These are phyloP conservation scores for Aspergillus sp. DNA, from an alignment of 2,329 filamentous ascomycete species.

Conservation along the genomic window DNA sequence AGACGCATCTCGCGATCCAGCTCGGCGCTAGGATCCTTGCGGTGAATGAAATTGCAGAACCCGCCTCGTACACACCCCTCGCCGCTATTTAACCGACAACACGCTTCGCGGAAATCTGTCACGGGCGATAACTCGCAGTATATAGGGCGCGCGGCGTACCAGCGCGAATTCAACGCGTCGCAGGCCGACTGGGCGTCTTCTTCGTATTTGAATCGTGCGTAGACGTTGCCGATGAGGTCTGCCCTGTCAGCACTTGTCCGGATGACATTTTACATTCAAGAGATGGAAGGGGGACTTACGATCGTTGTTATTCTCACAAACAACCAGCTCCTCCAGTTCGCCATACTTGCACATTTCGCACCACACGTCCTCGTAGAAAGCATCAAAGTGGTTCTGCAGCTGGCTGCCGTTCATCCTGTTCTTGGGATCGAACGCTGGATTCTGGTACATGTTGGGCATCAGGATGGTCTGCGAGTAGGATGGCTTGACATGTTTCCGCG, in stretches of 20 bases:
- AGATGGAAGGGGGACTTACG: conserved; percentile 49
- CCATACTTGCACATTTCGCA: conserved; percentile 99
- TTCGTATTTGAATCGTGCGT: conserved; percentile 99
- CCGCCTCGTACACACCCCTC: conserved; percentile 94
- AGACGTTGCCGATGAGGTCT: conserved; percentile 98
- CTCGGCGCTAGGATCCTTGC: conserved; percentile 87
- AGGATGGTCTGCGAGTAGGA: conserved; percentile 97
- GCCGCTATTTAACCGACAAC: conserved; percentile 86
- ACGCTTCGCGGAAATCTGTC: conserved; percentile 96
- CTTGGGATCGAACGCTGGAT: conserved; percentile 93
- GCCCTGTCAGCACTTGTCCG: conserved; percentile 11
- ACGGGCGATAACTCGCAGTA: conserved; percentile 97
- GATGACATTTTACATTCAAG: neutral
- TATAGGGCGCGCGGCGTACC: conserved; percentile 95
- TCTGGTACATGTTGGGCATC: conserved; percentile 97
- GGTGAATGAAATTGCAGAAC: conserved; percentile 99
- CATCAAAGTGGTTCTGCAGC: conserved; percentile 98
- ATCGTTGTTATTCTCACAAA: conserved; percentile 99
- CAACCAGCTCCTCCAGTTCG: conserved; percentile 93
- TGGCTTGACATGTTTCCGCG: conserved; percentile 97
- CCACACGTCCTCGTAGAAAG: conserved; percentile 99
- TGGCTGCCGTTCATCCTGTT: conserved; percentile 94
- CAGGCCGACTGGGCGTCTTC: conserved; percentile 89
- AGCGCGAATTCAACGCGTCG: conserved; percentile 86
- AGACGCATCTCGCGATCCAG: conserved; percentile 81